These are phyloP conservation scores for Coffea canephora DNA, from an alignment of 257 asterid species.

Conservation along the genomic window DNA sequence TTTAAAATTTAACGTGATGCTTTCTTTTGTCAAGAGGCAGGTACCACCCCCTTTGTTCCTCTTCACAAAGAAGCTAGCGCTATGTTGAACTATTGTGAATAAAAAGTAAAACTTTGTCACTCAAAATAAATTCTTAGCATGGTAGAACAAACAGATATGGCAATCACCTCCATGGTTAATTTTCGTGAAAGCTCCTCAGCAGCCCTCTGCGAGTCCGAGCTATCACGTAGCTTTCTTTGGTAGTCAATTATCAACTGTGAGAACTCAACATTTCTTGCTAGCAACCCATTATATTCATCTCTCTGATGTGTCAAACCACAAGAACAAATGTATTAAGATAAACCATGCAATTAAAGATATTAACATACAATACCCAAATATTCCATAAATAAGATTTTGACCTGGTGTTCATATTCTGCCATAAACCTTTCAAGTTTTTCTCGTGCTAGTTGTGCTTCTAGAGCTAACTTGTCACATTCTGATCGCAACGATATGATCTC, in stretches of 20 bases:
- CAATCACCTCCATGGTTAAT: constrained; percentile 70
- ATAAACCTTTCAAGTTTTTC: constrained; percentile 72
- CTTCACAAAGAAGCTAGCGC: neutral
- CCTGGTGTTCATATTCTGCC: constrained; percentile 90
- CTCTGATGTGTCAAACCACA: constrained; percentile 40
- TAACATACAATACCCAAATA: constrained; percentile 1
- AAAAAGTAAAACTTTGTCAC: neutral
- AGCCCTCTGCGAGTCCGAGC: constrained; percentile 62
- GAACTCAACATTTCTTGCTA: constrained; percentile 81
- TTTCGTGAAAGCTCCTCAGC: constrained; percentile 67
- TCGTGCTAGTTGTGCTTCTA: constrained; percentile 68
- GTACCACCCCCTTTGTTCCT: no score
- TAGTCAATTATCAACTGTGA: constrained; percentile 74
- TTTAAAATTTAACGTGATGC: neutral
- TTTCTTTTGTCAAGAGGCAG: neutral
- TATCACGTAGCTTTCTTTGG: constrained; percentile 81
- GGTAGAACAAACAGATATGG: neutral
- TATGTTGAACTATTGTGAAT: neutral
- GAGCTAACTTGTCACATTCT: constrained; percentile 72
- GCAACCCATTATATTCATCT: constrained; percentile 65
- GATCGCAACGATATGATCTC: constrained; percentile 59
- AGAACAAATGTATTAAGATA: neutral
- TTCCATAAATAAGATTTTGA: constrained; percentile 22
- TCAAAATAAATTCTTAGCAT: neutral
- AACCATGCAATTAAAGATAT: neutral